These are phyloP conservation scores for Dicorynia guianensis DNA, from an alignment of 306 rosid genomes.

Conservation along the genomic window DNA sequence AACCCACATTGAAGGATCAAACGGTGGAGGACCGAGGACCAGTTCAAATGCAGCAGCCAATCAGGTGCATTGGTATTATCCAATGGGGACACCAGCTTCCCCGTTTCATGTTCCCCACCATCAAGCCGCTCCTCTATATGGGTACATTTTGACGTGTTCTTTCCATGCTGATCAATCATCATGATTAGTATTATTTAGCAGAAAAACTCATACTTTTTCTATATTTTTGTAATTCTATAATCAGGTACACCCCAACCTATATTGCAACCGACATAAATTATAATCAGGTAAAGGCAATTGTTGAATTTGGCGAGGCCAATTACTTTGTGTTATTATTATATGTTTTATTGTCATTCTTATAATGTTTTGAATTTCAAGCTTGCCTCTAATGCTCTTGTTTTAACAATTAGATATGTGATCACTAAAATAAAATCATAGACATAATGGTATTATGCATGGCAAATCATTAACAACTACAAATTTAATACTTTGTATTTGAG, in stretches of 20 bases:
- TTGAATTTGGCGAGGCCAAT: no score
- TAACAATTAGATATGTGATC: no score
- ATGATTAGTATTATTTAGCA: neutral
- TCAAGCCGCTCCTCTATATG: conserved; percentile 70
- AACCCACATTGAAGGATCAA: conserved; percentile 54
- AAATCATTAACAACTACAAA: no score
- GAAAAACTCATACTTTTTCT: no score
- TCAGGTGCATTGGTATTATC: conserved; percentile 79
- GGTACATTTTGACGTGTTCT: conserved; percentile 47
- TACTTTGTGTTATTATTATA: no score
- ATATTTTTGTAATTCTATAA: neutral
- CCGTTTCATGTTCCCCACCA: conserved; percentile 65
- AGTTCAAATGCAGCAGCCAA: conserved; percentile 54
- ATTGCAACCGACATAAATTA: conserved; percentile 66
- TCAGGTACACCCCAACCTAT: conserved; percentile 74
- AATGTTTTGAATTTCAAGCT: neutral
- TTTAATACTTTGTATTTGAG: no score
- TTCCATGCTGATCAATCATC: neutral
- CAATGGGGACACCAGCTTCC: conserved; percentile 61
- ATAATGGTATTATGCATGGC: no score
- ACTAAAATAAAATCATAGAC: no score
- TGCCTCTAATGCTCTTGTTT: neutral
- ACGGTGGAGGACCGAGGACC: conserved; percentile 62
- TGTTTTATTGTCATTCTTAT: neutral
- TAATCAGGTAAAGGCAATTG: conserved; percentile 57